Base-by-base conservation (phyloP, 140 eudicot genomes). In the Flaveria floridana region DNA sequence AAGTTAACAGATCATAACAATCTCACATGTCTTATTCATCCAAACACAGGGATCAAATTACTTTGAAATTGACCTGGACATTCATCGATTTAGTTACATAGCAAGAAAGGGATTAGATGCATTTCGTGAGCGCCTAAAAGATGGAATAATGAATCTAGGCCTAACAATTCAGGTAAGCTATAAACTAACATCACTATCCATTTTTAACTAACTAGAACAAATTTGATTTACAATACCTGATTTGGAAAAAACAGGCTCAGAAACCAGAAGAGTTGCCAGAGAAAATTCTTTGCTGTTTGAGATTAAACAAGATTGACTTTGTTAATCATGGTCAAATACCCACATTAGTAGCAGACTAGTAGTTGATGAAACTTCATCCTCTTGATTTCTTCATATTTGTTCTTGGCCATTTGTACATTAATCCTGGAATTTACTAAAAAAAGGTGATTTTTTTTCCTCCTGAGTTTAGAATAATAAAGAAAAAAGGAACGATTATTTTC, bases 81-180 rank as follows among this genome's bases (percentile, higher is more conserved):
- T 94, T 74, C 99, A 94, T 80, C 96, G 93, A 21, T 94, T 94
- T 83, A 94, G 97, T 88, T 94, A 83, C 86, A 84, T 94, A 73
- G 95, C 99, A 68, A 88, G 99, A 79, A 94, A 85, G 75, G 97
- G 97, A 53, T 85, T 90, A 70, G 97, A 90, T 72, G 89, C 97
- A 70, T 88, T 94, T 73, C 88, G 97, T n/a, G 97, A 88, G 62
- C 94, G 97, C 26, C 74, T 94, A 66, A 85, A 73, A 74, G 83
- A 80, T 70, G 97, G 96, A 71, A 82, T 88, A 61, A 75, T 94
- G 76, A 91, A 94, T 80, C 82, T 94, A 19, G 96, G 99, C 61
- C 47, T 94, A 78, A 90, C 99, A 7, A 94, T 94, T 82, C 99
- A 94, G 91, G 98, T 93, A 74, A 15, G 20, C 16, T 50, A 1